Base-by-base conservation (phyloP, 345 rosid species). In the Corymbia maculata region DNA sequence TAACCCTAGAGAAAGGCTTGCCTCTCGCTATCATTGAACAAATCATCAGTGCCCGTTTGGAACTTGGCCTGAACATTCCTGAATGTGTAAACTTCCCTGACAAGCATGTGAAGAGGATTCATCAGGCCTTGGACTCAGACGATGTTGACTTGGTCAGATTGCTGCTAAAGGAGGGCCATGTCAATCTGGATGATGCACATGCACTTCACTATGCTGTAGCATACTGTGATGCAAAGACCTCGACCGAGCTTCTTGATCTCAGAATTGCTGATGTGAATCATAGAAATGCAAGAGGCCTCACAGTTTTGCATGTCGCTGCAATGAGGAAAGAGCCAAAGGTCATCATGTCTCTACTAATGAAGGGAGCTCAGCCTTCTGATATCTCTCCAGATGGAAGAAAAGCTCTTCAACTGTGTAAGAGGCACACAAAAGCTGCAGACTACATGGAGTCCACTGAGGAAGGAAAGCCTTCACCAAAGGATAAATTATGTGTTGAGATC, bases 191-290 rank as follows among this genome's bases (percentile, higher is more conserved):
- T 86, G 94, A 94, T 79, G 93, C 98, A 0, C 88, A 86, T 88
- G 98, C 97, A 36, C 98, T 97, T 70, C 98, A 96, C 86, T 95
- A 94, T 86, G 99, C 99, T 50, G 97, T 97, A 30, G 93, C 97
- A 4, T 94, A 95, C 85, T 94, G 98, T 87, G 95, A 94, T 89
- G 91, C 93, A 8, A 96, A 96, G 93, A 95, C 97, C 3, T 93
- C 97, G 13, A 89, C 90, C 0, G 98, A 97, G 89, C 94, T 97
- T 85, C 93, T 97, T 26, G 96, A 97, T 89, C 91, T 95, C 28
- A 98, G 93, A 85, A 91, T 95, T 51, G 96, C 98, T 6, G 95
- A 96, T 88, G 96, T 94, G 52, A 95, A 96, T 85, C 79, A 36
- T 26, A 93, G 93, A 89, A 95, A 96, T 86, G 88, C 90, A 28